Conservation (phyloP, 495 filamentous ascomycete genomes). For the Neurospora sp. region DNA sequence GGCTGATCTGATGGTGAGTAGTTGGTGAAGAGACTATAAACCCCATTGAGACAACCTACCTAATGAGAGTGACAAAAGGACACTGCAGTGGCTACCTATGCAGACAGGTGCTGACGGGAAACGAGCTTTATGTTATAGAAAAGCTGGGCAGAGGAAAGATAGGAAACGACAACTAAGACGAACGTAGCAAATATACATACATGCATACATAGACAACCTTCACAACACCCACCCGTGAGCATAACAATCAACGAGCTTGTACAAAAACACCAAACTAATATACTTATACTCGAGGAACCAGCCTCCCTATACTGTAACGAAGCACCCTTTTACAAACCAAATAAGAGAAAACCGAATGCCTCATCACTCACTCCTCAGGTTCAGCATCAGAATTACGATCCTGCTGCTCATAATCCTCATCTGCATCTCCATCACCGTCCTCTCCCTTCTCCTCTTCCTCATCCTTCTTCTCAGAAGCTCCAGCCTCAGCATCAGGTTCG, state of each 20-base stretch:
- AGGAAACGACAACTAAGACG: neutral
- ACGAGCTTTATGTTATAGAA: neutral
- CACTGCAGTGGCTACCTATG: neutral
- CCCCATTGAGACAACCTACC: neutral
- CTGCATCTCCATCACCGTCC: neutral
- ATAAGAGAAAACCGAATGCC: neutral
- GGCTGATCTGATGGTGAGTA: neutral
- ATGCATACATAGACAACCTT: neutral
- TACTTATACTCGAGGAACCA: neutral
- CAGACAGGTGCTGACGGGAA: neutral
- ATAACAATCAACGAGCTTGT: neutral
- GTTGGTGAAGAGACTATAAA: neutral
- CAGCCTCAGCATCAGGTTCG: neutral
- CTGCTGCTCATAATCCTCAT: neutral
- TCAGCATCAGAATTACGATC: neutral
- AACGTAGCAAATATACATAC: neutral
- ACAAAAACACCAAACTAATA: neutral
- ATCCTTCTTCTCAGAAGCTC: neutral
- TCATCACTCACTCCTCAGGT: neutral
- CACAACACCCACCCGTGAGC: neutral
- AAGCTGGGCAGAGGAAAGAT: neutral
- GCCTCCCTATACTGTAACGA: neutral
- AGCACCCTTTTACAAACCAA: neutral
- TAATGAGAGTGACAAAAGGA: neutral
- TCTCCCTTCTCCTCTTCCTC: neutral